Evolutionary conservation across 2,329 filamentous ascomycete genomes (phyloP).

Genomic region (Stachybotrys echinatus): DNA sequence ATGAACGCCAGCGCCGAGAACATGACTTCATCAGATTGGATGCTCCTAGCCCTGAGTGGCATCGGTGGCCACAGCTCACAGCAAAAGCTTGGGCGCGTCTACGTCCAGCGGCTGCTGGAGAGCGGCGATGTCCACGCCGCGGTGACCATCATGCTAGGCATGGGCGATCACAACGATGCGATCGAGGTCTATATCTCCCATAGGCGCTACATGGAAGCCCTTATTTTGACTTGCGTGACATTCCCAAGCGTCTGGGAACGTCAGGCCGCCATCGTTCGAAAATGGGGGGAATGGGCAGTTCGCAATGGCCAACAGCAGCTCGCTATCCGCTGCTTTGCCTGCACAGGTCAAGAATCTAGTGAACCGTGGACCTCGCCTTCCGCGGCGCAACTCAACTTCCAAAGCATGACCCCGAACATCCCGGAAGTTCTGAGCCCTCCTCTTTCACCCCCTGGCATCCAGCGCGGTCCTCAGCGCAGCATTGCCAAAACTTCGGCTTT

Average conservation of each 20-base stretch:
- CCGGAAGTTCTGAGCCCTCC: constrained; percentile 63
- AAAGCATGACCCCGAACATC: constrained; percentile 48
- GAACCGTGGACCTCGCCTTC: constrained; percentile 87
- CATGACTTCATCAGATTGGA: constrained; percentile 96
- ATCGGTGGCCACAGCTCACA: constrained; percentile 73
- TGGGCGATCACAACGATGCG: constrained; percentile 89
- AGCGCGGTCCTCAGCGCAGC: constrained; percentile 53
- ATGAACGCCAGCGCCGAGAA: constrained; percentile 76
- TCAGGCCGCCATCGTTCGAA: constrained; percentile 79
- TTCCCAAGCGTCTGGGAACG: constrained; percentile 87
- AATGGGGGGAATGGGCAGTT: constrained; percentile 92
- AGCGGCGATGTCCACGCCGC: constrained; percentile 88
- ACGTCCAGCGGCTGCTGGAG: constrained; percentile 84
- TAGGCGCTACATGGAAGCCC: constrained; percentile 85
- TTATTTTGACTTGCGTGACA: constrained; percentile 78
- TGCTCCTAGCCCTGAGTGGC: constrained; percentile 85
- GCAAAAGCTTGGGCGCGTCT: constrained; percentile 84
- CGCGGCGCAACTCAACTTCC: constrained; percentile 56
- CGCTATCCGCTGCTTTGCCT: constrained; percentile 89
- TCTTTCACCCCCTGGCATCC: constrained; percentile 65
- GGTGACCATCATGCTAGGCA: constrained; percentile 84
- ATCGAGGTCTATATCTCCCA: constrained; percentile 95
- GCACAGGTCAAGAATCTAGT: constrained; percentile 76
- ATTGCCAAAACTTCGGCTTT: constrained; percentile 77
- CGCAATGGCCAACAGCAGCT: constrained; percentile 83